Evolutionary conservation across 352 stramenopile genomes (phyloP).

Genomic region (Elongisporangium prolatum): DNA sequence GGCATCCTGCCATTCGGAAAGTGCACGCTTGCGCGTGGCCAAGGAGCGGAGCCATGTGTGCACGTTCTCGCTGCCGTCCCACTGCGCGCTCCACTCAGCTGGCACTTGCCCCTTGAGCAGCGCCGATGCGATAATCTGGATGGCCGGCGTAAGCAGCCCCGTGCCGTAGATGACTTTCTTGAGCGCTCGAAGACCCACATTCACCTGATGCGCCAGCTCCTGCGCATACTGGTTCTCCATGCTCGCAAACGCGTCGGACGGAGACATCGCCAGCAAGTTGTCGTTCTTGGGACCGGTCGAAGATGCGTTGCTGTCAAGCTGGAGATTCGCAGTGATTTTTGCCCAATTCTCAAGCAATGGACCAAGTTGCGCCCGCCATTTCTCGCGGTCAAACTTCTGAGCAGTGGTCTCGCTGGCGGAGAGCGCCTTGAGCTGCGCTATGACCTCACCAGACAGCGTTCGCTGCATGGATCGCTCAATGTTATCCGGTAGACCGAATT

Average conservation of each 20-base stretch:
- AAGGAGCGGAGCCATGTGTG: constrained; percentile 79
- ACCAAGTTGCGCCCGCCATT: constrained; percentile 84
- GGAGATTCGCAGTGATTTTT: constrained; percentile 69
- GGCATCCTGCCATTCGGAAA: constrained; percentile 82
- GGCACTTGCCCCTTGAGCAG: constrained; percentile 77
- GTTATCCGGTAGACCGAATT: constrained; percentile 93
- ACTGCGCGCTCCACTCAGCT: constrained; percentile 72
- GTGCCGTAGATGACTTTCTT: constrained; percentile 92
- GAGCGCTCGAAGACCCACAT: constrained; percentile 60
- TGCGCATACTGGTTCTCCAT: constrained; percentile 86
- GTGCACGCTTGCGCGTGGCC: constrained; percentile 72
- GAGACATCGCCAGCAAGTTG: constrained; percentile 49
- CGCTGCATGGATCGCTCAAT: constrained; percentile 93
- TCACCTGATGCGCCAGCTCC: constrained; percentile 68
- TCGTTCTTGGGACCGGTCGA: constrained; percentile 16
- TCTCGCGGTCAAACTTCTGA: constrained; percentile 88
- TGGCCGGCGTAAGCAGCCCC: constrained; percentile 85
- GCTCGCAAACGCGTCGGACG: constrained; percentile 87
- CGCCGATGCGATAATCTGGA: constrained; percentile 70
- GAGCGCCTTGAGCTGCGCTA: constrained; percentile 84
- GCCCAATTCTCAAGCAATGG: constrained; percentile 90
- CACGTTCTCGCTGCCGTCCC: constrained; percentile 73
- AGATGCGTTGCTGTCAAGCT: constrained; percentile 28
- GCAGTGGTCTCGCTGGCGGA: constrained; percentile 50
- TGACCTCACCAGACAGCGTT: constrained; percentile 77